Evolutionary conservation across 345 rosid species (phyloP).

Genomic region (Populus simonii): DNA sequence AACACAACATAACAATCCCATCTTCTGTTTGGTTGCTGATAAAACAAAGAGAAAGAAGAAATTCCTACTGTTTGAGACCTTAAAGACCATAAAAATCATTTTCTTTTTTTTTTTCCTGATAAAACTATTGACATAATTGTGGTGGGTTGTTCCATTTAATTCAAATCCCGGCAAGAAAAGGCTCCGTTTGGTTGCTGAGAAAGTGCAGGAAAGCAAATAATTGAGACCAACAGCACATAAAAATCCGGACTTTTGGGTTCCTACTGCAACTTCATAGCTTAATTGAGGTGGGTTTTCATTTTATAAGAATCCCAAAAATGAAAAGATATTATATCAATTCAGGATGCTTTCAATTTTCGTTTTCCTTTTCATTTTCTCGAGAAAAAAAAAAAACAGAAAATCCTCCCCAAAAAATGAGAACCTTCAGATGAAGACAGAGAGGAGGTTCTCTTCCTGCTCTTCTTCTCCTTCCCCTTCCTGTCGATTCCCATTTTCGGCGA

Average conservation of each 20-base stretch:
- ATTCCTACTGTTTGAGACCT: neutral
- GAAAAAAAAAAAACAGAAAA: slow-evolving; percentile 15
- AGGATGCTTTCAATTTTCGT: neutral
- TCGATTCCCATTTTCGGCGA: slow-evolving; percentile 53
- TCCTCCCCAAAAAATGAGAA: slow-evolving; percentile 2
- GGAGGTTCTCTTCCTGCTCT: slow-evolving; percentile 46
- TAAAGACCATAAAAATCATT: neutral
- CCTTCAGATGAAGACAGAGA: slow-evolving; percentile 40
- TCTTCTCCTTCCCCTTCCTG: slow-evolving; percentile 52
- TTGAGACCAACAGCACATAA: neutral
- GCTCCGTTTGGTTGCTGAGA: neutral
- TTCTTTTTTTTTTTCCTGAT: neutral
- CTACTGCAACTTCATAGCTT: neutral
- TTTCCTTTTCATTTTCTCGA: neutral
- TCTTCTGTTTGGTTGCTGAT: neutral
- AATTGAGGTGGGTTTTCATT: neutral
- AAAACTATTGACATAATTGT: neutral
- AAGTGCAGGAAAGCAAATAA: neutral
- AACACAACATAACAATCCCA: neutral
- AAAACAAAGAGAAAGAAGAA: no score
- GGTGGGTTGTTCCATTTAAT: neutral
- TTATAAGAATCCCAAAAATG: no score
- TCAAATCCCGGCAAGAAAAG: neutral
- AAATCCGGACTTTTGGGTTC: neutral
- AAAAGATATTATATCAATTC: neutral